Evolutionary conservation across 768 basidiomycete genomes (phyloP), one percentile per base, ranked within the genome.

Genomic region (Kwoniella bestiolae): DNA sequence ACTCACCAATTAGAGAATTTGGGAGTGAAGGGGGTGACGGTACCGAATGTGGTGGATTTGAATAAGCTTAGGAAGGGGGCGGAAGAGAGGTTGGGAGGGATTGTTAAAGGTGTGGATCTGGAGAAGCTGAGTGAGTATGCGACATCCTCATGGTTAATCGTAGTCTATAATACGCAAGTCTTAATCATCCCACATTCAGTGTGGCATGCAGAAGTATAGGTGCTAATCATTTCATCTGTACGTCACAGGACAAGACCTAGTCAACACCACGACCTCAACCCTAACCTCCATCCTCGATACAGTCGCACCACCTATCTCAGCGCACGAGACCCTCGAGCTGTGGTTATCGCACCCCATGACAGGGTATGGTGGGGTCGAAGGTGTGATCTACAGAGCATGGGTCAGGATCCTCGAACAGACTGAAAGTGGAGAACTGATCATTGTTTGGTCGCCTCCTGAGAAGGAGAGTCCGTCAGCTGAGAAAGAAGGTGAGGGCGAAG

Each of bases 261-360:
- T 89, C 77, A 86, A 89, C 56, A 90, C 91, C 28, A 92, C 93
- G 29, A 82, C 94, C 38, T 92, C 91, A 9, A 93, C 94, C 2
- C 83, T 98, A 28, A 91, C 87, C 2, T 94, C 95, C 63, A 89
- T 99, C 61, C 84, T 99, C 56, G 95, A 97, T 78, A 95, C 90
- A 29, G 95, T 99, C 65, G 96, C 96, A 0, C 96, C 96, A 45
- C 96, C 96, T 12, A 98, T 98, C 73, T 91, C 94, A 26, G 94
- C 95, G 80, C 95, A 98, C 78, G 96, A 99, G 82, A 92, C 97
- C 16, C 94, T 99, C 69, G 88, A 96, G 79, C 89, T 99, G 7
- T 92, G 91, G 90, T 83, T 99, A 41, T 90, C 90, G 75, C 94
- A 98, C 82, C 94, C 96, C 71, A 94, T 99, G 94, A 85, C 86